These are phyloP conservation scores for Pseudonectria foliicola DNA, from an alignment of 2,329 filamentous ascomycete species.

Conservation along the genomic window DNA sequence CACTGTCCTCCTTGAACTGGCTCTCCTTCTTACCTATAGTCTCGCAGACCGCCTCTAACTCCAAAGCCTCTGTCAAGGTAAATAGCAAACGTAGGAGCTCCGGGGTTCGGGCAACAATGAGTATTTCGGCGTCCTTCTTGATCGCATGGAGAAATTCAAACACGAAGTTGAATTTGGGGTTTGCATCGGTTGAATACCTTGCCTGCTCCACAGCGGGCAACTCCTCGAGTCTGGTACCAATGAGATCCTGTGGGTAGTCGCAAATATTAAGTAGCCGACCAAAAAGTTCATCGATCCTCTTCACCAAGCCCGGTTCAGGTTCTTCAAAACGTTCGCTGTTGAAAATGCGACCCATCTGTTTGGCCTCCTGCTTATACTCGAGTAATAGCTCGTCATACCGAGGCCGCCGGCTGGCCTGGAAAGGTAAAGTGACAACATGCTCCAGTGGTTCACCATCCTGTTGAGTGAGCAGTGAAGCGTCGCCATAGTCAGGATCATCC, in stretches of 20 bases:
- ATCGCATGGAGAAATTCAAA: slow-evolving; percentile 46
- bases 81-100: slow-evolving; percentile 46
- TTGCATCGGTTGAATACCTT: slow-evolving; percentile 49
- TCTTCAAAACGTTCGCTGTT: slow-evolving; percentile 29
- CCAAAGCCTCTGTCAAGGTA: slow-evolving; percentile 36
- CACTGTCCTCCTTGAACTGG: slow-evolving; percentile 25
- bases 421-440: slow-evolving; percentile 49
- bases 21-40: slow-evolving; percentile 21
- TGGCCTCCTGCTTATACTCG: slow-evolving; percentile 36
- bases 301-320: slow-evolving; percentile 33
- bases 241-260: slow-evolving; percentile 47
- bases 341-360: slow-evolving; percentile 38
- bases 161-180: slow-evolving; percentile 54
- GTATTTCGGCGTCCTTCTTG: slow-evolving; percentile 37
- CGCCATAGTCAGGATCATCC: slow-evolving; percentile 16
- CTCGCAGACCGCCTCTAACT: slow-evolving; percentile 28
- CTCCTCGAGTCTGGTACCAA: slow-evolving; percentile 34
- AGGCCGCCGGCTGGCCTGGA: slow-evolving; percentile 45
- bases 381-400: slow-evolving; percentile 45
- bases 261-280: slow-evolving; percentile 45
- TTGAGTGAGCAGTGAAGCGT: slow-evolving; percentile 11
- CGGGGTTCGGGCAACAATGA: slow-evolving; percentile 46
- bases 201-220: slow-evolving; percentile 36
- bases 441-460: slow-evolving; percentile 22
- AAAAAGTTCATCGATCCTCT: slow-evolving; percentile 45